Evolutionary conservation across 2,329 filamentous ascomycete genomes (phyloP), one percentile per base, ranked within the genome.

Genomic region (Trichophyton simii): DNA sequence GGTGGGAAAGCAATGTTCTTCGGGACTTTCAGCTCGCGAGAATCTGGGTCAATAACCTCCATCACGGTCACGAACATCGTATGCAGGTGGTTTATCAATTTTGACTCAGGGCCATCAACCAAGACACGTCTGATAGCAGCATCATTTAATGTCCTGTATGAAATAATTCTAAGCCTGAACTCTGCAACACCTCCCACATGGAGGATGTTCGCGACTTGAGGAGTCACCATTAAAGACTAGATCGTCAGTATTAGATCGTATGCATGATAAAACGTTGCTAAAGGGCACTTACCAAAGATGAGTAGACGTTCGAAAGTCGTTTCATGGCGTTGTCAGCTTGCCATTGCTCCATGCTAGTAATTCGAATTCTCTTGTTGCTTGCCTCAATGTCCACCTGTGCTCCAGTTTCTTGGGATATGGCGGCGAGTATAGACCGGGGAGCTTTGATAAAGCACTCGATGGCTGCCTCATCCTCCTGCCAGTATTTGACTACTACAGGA

Each of bases 311-410:
- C n/a, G 63, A 62, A 9, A 74, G 65, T 28, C 66, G 68, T 8
- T 62, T 62, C 34, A 73, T 54, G 42, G 71, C 70, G 58, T 70
- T 66, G 11, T 72, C 64, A 2, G 72, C 68, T 60, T 70, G 67
- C 6, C 34, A 62, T 8, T 48, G 54, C 31, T 61, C 60, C 3
- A 61, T 64, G 7, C 69, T 70, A 9, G 66, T 66, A 15, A 73
- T 66, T 20, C 66, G 64, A 13, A 73, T 65, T 8, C 67, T 65
- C 31, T 67, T 66, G 7, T 60, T 61, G 4, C 67, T 62, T 18
- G 67, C 61, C 6, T 68, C 54, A 3, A 70, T 13, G 6, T 62
- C 57, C 18, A 73, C 65, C 3, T 69, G 55, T 1, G 72, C 71
- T 3, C 68, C 70, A 0, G 71, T 72, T 31, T 65, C n/a, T 2